Evolutionary conservation across 352 stramenopile species (phyloP).

Genomic region (Phytophthora brassicae): DNA sequence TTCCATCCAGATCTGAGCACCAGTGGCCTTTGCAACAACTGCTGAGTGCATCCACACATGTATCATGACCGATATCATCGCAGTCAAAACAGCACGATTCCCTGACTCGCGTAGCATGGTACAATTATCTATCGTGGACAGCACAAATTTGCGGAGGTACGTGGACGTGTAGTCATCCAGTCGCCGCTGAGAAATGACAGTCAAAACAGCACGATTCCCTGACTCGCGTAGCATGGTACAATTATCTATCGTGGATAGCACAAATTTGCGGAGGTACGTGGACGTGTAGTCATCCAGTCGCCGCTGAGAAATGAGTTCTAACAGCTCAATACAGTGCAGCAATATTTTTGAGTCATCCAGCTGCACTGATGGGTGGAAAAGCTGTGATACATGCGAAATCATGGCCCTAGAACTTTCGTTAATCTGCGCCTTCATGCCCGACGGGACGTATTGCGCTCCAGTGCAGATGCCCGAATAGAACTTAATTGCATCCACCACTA

Average conservation of each 20-base stretch:
- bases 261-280: constrained; percentile 86
- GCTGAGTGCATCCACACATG: constrained; percentile 88
- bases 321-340: constrained; percentile 81
- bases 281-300: constrained; percentile 83
- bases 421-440: constrained; percentile 82
- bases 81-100: constrained; percentile 62
- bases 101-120: constrained; percentile 63
- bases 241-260: constrained; percentile 85
- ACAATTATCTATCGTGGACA: constrained; percentile 85
- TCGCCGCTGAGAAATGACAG: constrained; percentile 79
- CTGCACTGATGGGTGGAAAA: constrained; percentile 86
- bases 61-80: constrained; percentile 81
- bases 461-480: constrained; percentile 87
- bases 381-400: constrained; percentile 87
- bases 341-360: constrained; percentile 84
- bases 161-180: constrained; percentile 86
- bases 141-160: constrained; percentile 85
- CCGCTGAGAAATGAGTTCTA: constrained; percentile 85
- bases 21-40: constrained; percentile 52
- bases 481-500: constrained; percentile 86
- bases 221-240: constrained; percentile 69
- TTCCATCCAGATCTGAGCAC: constrained; percentile 79
- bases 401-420: constrained; percentile 81
- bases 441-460: constrained; percentile 68
- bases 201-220: constrained; percentile 48